Conservation (phyloP, 768 basidiomycete species). For the Melanogaster broomeanus region DNA sequence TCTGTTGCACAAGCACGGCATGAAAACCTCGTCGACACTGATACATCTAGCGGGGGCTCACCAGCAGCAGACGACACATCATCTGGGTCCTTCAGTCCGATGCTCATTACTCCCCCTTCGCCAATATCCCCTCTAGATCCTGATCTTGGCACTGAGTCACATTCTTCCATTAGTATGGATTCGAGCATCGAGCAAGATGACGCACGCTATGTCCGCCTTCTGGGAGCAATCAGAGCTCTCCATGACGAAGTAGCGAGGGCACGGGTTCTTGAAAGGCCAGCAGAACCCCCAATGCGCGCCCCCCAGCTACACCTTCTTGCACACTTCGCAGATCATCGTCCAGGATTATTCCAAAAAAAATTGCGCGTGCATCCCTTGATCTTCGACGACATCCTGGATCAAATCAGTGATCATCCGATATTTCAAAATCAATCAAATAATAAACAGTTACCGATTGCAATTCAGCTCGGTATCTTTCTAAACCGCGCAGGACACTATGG, state of each 20-base stretch:
- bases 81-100: no score
- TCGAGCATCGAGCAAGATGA: not conserved
- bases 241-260: no score
- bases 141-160: not conserved
- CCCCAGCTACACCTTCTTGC: no score
- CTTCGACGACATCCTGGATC: constrained; percentile 28
- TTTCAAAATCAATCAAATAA: no score
- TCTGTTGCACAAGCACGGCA: no score
- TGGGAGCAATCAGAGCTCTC: not conserved
- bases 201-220: not conserved
- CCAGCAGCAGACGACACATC: no score
- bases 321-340: no score
- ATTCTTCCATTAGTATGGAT: not conserved
- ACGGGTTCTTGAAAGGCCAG: not conserved
- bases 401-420: no score
- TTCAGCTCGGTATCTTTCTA: constrained; percentile 32
- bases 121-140: not conserved
- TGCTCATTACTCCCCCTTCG: no score
- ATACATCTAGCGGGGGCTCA: no score
- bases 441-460: constrained; percentile 28
- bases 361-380: constrained; percentile 22
- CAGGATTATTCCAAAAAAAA: constrained; percentile 28
- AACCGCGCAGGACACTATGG: constrained; percentile 28
- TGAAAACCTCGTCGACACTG: no score
- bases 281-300: not conserved